Conservation (phyloP, 202 grass and related monocot species). For the Cymbopogon flexuosus region DNA sequence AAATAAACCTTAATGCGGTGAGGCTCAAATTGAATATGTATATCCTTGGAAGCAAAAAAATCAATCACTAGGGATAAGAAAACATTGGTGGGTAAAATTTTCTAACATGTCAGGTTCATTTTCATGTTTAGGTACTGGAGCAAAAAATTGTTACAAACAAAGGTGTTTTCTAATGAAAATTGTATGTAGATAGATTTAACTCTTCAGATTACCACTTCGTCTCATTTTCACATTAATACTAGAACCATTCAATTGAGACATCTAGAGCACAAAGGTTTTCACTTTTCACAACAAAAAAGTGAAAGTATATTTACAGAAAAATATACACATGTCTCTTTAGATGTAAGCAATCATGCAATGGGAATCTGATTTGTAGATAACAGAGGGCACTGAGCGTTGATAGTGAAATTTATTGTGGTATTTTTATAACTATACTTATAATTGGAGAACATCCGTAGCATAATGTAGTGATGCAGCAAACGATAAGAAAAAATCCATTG, state of each 20-base stretch:
- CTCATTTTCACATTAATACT: neutral
- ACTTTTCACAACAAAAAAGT: neutral
- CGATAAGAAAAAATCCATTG: neutral
- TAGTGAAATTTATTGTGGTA: neutral
- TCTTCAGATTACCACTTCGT: neutral
- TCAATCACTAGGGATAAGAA: neutral
- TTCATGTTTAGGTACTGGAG: neutral
- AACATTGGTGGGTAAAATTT: neutral
- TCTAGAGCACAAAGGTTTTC: too few species aligned
- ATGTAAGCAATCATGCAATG: neutral
- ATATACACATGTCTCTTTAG: neutral
- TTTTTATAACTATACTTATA: neutral
- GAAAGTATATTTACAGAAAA: neutral
- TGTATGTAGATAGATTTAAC: neutral
- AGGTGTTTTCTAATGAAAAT: neutral
- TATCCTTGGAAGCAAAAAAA: neutral
- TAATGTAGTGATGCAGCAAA: neutral
- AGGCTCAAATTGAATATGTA: neutral
- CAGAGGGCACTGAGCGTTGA: neutral
- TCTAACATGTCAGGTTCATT: neutral
- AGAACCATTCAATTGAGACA: neutral
- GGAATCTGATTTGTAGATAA: neutral
- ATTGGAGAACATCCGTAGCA: neutral
- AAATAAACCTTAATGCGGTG: constrained; percentile 37
- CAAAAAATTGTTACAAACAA: neutral